A percentile compares a stretch with the other conserved stretches of the same genome.
These are phyloP conservation scores for Cicer yamashitae DNA, from an alignment of 306 rosid species.

Conservation along the genomic window DNA sequence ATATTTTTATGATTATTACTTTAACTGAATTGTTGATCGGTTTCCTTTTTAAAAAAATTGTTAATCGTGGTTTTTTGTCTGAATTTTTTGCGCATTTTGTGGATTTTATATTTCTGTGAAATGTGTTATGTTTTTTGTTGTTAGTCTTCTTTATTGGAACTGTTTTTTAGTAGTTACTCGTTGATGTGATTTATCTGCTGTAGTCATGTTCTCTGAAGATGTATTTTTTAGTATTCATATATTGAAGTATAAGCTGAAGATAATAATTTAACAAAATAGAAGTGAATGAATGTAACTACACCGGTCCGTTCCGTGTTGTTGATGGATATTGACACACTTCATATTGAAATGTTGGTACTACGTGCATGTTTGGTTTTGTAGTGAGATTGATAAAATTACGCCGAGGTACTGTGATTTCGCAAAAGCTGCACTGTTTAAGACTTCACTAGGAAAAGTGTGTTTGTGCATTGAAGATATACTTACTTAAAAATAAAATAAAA, in stretches of 20 bases:
- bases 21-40: background rate
- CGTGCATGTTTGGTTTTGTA: no score
- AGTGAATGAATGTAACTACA: background rate
- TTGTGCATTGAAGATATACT: background rate
- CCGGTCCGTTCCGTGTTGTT: background rate
- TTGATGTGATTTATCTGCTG: background rate
- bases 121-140: slow-evolving; percentile 12
- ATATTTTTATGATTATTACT: slow-evolving; percentile 3
- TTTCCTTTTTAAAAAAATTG: background rate
- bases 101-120: background rate
- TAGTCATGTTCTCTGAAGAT: background rate
- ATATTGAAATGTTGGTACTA: no score
- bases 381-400: no score
- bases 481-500: background rate
- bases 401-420: no score
- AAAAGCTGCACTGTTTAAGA: no score
- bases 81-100: background rate
- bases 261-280: background rate
- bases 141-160: background rate
- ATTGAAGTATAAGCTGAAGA: background rate
- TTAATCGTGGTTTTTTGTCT: background rate
- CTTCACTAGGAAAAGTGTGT: background rate
- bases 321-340: no score
- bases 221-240: background rate
- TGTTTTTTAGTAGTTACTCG: background rate